Conservation (phyloP, 2,329 filamentous ascomycete species). For the Hypoxylon sp. region DNA sequence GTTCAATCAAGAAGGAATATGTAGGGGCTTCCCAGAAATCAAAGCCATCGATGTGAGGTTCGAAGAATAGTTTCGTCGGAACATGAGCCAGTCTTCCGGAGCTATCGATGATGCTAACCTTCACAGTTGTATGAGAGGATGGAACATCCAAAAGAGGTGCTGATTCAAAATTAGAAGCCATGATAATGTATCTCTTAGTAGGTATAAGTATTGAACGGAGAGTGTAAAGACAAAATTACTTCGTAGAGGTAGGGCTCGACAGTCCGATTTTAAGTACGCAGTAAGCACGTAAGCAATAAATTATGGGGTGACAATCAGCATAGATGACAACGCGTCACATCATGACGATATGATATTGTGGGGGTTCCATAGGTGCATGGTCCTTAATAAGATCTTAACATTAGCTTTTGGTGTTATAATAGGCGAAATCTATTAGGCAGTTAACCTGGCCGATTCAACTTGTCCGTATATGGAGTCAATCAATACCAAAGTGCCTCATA, state of each 20-base stretch:
- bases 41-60: background rate
- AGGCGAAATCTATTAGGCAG: background rate
- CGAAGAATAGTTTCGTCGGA: conserved; percentile 1
- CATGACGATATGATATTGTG: background rate
- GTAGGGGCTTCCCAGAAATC: too few relatives aligned
- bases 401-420: background rate
- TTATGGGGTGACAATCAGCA: background rate
- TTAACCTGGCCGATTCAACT: too few relatives aligned
- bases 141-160: too few relatives aligned
- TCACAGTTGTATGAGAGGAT: background rate
- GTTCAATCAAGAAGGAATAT: too few relatives aligned
- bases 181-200: too few relatives aligned
- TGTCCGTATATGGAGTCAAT: too few relatives aligned
- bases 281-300: too few relatives aligned
- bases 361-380: too few relatives aligned
- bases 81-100: background rate
- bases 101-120: conserved; percentile 1
- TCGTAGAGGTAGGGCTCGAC: background rate
- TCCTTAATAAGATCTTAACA: background rate
- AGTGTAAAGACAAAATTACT: background rate
- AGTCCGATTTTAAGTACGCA: too few relatives aligned
- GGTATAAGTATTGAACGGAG: too few relatives aligned
- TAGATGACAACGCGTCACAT: background rate
- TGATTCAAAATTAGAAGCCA: too few relatives aligned
- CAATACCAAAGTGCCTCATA: too few relatives aligned